Conservation (phyloP, 164 flowering plant genomes). For the Platanus orientalis region DNA sequence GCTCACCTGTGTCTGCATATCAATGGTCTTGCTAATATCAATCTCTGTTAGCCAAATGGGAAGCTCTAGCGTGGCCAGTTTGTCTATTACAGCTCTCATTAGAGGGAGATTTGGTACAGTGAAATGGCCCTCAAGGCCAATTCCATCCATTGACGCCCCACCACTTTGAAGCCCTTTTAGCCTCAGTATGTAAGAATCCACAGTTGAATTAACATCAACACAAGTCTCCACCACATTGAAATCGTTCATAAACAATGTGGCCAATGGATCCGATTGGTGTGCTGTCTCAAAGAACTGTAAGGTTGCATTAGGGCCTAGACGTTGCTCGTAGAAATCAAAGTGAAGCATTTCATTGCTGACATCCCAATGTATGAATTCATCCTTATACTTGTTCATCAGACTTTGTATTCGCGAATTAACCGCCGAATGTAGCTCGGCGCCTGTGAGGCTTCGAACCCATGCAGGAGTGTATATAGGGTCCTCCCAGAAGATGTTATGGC, state of each 20-base stretch:
- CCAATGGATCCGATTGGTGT: constrained; percentile 61
- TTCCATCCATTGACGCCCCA: constrained; percentile 65
- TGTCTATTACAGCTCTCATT: constrained; percentile 76
- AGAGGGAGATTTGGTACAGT: constrained; percentile 65
- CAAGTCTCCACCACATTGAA: constrained; percentile 91
- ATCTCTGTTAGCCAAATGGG: constrained; percentile 97
- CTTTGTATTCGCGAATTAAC: constrained; percentile 60
- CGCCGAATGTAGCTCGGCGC: constrained; percentile 38
- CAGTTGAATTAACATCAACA: constrained; percentile 72
- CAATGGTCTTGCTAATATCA: constrained; percentile 61
- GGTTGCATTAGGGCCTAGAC: constrained; percentile 67
- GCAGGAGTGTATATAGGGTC: constrained; percentile 66
- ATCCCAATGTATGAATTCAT: constrained; percentile 91
- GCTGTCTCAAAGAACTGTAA: constrained; percentile 54
- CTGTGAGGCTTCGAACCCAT: constrained; percentile 76
- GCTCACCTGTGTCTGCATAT: constrained; percentile 55
- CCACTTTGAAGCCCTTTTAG: constrained; percentile 44
- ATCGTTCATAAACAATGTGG: constrained; percentile 84
- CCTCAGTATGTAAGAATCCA: constrained; percentile 56
- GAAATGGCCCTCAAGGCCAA: constrained; percentile 87
- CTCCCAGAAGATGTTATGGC: constrained; percentile 98
- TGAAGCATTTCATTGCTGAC: constrained; percentile 94
- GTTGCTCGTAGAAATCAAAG: constrained; percentile 70
- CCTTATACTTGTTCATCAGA: constrained; percentile 63
- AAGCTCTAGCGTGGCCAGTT: constrained; percentile 68